A percentile compares a stretch with the other conserved stretches of the same genome.
Evolutionary conservation across 345 rosid species (phyloP).

Genomic region (Eucalyptus cladocalyx): DNA sequence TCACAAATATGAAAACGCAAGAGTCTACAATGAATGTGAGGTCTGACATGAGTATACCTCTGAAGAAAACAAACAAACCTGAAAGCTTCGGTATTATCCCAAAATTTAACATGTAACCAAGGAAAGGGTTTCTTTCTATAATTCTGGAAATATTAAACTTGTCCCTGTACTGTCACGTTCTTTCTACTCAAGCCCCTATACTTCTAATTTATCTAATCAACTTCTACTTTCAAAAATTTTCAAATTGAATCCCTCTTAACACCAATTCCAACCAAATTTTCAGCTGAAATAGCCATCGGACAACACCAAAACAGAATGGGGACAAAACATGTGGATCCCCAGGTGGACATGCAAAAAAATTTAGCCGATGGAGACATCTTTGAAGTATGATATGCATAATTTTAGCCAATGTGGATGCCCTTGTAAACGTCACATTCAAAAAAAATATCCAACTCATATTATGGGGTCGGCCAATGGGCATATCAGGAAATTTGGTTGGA

Average conservation of each 20-base stretch:
- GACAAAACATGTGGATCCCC: not conserved
- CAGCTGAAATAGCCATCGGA: not conserved
- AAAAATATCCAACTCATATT: not conserved
- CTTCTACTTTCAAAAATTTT: not conserved
- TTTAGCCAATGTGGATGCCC: not conserved
- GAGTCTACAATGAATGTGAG: not conserved
- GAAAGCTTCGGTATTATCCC: not conserved
- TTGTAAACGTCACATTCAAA: not conserved
- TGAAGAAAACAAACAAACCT: not conserved
- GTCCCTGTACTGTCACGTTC: not conserved
- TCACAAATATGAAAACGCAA: not conserved
- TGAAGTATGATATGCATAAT: not conserved
- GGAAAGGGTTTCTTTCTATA: not conserved
- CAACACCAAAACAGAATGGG: not conserved
- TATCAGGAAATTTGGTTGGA: not conserved
- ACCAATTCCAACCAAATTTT: not conserved
- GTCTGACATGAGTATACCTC: not conserved
- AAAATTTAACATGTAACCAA: not conserved
- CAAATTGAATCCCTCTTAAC: not conserved
- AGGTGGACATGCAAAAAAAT: not conserved
- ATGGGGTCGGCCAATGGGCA: rapidly evolving
- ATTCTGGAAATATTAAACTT: not conserved
- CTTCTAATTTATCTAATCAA: not conserved
- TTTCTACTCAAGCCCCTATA: not conserved
- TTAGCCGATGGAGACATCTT: not conserved